These are phyloP conservation scores for Lycium ferocissimum DNA, from an alignment of 257 asterid species.

Conservation along the genomic window DNA sequence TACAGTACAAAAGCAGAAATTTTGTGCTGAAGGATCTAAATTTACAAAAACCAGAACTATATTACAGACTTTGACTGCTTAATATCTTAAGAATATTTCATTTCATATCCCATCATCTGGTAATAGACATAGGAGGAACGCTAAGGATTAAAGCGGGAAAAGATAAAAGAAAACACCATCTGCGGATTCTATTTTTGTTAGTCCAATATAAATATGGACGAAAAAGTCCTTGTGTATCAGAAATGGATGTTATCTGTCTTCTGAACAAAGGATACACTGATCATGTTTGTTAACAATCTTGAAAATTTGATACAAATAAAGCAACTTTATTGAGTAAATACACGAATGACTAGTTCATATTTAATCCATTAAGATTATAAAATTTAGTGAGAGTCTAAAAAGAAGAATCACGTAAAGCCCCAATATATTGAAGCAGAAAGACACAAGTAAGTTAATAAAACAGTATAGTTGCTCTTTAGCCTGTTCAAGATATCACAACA, in stretches of 20 bases:
- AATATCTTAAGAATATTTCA: background rate
- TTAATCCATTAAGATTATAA: background rate
- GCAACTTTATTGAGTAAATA: background rate
- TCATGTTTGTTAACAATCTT: background rate
- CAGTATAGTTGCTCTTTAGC: background rate
- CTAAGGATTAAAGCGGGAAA: background rate
- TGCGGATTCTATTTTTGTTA: background rate
- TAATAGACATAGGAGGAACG: background rate
- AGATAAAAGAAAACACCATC: background rate
- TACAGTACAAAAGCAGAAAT: background rate
- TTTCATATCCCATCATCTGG: background rate
- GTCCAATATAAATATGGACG: background rate
- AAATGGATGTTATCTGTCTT: background rate
- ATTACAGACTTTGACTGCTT: background rate
- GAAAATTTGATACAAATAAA: background rate
- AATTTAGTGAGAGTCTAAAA: conserved; percentile 1
- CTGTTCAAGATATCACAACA: background rate
- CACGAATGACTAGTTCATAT: background rate
- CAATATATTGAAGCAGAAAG: background rate
- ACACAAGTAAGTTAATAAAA: background rate
- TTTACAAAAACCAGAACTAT: background rate
- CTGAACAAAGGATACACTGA: background rate
- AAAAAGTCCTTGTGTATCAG: background rate
- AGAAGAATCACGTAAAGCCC: background rate
- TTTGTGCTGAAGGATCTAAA: background rate